Evolutionary conservation across 148 eudicot genomes (phyloP), one percentile per base, ranked within the genome.

Genomic region (Rhododendron mucronatum): DNA sequence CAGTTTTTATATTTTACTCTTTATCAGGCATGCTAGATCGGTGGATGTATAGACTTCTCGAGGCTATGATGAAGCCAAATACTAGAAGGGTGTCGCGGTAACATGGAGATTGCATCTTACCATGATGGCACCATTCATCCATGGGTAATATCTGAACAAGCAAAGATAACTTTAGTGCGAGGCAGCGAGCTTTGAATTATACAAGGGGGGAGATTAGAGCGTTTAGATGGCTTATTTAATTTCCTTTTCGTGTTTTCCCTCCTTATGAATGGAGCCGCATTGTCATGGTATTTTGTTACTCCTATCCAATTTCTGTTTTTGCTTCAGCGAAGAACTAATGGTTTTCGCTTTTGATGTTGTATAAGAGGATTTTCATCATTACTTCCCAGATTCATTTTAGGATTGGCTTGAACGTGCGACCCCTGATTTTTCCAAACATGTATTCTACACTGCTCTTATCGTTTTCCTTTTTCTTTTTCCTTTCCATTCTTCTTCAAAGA

Each of bases 21-120:
- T 41, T 47, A 84, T 80, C 95, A 96, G 99, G 99, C 75, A 91
- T 96, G 99, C 91, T 96, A 65, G 99, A 96, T 87, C 93, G 95
- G 67, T 96, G 99, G 99, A 96, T 94, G 96, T 93, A 88, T 87
- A 92, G 96, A 91, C 74, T 96, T 75, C 79, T 96, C 21, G 99
- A 96, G 87, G 90, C 90, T 23, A 86, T 94, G 79, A 91, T 90
- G 85, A 95, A 94, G 84, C 95, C 95, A 78, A 95, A 91, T 50
- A 53, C 88, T 39, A 89, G 91, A 86, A 90, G 87, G 73, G 71
- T 77, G 20, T 65, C 86, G 28, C 91, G 90, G 85, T 84, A 48
- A 44, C 23, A 23, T 50, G 23, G 23, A 65, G 65, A 85, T 26
- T 28, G 78, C 85, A 26, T 59, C 26, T 1, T 28, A n/a, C n/a